phyloP scores from a whole-genome alignment of 1,139 yeast species.

The Suhomyces kunorum region DNA sequence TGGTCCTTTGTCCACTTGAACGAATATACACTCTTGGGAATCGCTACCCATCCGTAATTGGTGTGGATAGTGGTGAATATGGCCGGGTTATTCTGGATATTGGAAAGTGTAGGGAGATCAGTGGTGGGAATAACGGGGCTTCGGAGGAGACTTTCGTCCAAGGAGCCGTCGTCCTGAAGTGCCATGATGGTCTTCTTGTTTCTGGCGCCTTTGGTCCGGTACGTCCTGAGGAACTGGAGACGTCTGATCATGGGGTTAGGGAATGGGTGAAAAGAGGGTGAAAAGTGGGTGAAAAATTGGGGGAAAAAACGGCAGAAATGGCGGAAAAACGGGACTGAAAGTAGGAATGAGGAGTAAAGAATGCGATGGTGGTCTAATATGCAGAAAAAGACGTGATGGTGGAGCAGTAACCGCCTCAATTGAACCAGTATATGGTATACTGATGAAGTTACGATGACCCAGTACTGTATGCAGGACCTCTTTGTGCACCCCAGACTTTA shows the following conservation, averaged over 20 bases:
- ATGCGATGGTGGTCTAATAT: too few species aligned
- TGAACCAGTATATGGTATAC: too few species aligned
- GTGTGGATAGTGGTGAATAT: constrained; percentile 26
- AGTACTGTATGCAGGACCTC: not conserved
- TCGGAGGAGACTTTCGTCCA: not conserved
- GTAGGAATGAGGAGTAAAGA: too few species aligned
- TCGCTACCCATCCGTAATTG: constrained; percentile 36
- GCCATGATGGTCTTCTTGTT: constrained; percentile 6
- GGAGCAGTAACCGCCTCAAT: too few species aligned
- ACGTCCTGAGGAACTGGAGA: not conserved
- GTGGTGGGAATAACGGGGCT: not conserved
- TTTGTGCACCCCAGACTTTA: not conserved
- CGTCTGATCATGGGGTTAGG: not conserved
- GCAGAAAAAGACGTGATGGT: too few species aligned
- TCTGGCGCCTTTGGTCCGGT: constrained; percentile 10
- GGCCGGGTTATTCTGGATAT: constrained; percentile 19
- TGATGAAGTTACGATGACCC: not conserved
- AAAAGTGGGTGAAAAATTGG: not conserved
- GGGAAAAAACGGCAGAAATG: not conserved
- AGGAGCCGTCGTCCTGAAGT: not conserved
- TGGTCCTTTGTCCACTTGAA: constrained; percentile 31
- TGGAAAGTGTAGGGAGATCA: constrained; percentile 15
- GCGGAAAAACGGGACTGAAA: not conserved
- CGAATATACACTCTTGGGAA: constrained; percentile 31
- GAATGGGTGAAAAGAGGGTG: not conserved